Percentiles rank a stretch among this genome's conserved stretches.
Conservation (phyloP, 331 rosid species). For the Prunus yedoensis region DNA sequence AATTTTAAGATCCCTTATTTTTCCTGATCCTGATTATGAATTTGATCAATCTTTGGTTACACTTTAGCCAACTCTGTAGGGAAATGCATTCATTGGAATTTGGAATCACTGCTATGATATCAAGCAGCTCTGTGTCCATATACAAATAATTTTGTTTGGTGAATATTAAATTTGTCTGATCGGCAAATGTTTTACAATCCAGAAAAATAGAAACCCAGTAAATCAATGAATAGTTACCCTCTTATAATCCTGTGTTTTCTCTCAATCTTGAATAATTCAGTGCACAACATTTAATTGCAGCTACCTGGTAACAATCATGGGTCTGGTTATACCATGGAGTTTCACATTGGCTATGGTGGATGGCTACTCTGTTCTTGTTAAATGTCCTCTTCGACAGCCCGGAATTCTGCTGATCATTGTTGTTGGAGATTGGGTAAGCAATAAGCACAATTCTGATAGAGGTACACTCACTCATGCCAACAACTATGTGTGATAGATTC, state of each 20-base stretch:
- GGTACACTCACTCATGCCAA: background rate
- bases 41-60: background rate
- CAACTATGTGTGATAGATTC: slow-evolving; percentile 5
- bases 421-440: slow-evolving; percentile 70
- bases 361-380: slow-evolving; percentile 69
- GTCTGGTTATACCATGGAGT: slow-evolving; percentile 90
- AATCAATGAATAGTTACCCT: background rate
- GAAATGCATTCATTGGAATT: background rate
- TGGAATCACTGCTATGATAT: too few relatives aligned
- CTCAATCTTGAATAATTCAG: background rate
- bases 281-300: slow-evolving; percentile 29
- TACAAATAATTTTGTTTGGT: too few relatives aligned
- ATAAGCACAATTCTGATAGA: slow-evolving; percentile 23
- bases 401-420: slow-evolving; percentile 61
- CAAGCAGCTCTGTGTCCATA: too few relatives aligned
- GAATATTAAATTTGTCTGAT: background rate
- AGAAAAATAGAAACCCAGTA: background rate
- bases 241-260: background rate
- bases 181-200: background rate
- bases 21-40: background rate
- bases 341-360: slow-evolving; percentile 85
- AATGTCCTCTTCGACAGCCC: slow-evolving; percentile 70
- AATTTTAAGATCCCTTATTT: background rate
- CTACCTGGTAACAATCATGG: slow-evolving; percentile 83
- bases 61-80: background rate